These are phyloP conservation scores for Vararia minispora DNA, from an alignment of 768 basidiomycete genomes.

Conservation along the genomic window DNA sequence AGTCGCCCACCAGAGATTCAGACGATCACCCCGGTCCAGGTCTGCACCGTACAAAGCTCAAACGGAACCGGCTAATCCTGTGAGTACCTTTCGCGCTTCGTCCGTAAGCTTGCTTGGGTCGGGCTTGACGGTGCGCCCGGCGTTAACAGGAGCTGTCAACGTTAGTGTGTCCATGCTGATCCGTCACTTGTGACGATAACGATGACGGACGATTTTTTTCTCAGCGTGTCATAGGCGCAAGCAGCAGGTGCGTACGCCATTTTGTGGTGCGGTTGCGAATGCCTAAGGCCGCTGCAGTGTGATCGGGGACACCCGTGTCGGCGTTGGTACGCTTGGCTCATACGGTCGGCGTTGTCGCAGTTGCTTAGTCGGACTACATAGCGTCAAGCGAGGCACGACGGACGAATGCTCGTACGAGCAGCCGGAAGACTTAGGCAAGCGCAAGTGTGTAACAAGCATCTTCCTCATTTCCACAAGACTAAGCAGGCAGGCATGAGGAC, in stretches of 20 bases:
- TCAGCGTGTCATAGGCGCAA: slow-evolving; percentile 17
- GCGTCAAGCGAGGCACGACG: slow-evolving; percentile 12
- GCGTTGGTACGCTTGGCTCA: slow-evolving; percentile 11
- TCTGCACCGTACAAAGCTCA: slow-evolving; percentile 11
- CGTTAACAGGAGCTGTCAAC: slow-evolving; percentile 12
- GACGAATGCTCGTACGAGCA: slow-evolving; percentile 14
- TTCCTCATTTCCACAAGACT: too few species aligned
- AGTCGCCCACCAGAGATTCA: too few species aligned
- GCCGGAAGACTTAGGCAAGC: slow-evolving; percentile 5
- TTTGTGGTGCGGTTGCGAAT: neutral
- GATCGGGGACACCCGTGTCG: slow-evolving; percentile 17
- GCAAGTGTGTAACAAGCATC: slow-evolving; percentile 9
- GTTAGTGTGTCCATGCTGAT: slow-evolving; percentile 3
- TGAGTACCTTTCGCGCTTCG: slow-evolving; percentile 3
- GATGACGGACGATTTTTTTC: neutral
- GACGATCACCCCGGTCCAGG: too few species aligned
- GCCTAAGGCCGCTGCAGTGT: slow-evolving; percentile 8
- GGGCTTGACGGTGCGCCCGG: slow-evolving; percentile 4
- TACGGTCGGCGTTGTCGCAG: neutral
- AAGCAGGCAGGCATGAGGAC: too few species aligned
- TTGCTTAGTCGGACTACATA: neutral
- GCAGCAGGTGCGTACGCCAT: slow-evolving; percentile 12
- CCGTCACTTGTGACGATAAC: neutral
- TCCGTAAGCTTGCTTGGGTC: neutral
- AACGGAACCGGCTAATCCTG: slow-evolving; percentile 16